Conservation (phyloP, 1,284 basidiomycete species). For the Ceratobasidium sp. region DNA sequence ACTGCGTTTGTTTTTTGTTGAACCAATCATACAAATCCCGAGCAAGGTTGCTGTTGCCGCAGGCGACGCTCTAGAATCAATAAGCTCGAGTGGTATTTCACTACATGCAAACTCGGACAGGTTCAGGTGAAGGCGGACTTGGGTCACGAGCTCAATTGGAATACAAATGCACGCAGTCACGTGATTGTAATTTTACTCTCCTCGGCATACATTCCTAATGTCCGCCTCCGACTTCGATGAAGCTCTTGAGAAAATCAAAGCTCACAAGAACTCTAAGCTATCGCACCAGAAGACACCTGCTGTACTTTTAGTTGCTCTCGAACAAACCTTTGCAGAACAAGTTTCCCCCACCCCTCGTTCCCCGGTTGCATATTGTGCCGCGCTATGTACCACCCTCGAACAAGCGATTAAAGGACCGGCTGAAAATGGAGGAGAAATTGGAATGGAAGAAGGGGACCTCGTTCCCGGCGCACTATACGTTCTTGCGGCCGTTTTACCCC, state of each 20-base stretch:
- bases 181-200: conserved; percentile 34
- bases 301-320: conserved; percentile 87
- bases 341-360: conserved; percentile 66
- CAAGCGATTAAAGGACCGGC: conserved; percentile 73
- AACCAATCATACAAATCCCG: too few relatives aligned
- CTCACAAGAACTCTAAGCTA: conserved; percentile 84
- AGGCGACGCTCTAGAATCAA: too few relatives aligned
- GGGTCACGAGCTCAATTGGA: neutral
- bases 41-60: too few relatives aligned
- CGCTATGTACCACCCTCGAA: conserved; percentile 83
- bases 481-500: conserved; percentile 79
- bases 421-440: conserved; percentile 57
- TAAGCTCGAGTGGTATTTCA: too few relatives aligned
- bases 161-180: neutral
- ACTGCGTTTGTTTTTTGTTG: too few relatives aligned
- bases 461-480: conserved; percentile 91
- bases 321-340: conserved; percentile 87
- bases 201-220: conserved; percentile 21
- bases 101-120: too few relatives aligned
- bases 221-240: conserved; percentile 51
- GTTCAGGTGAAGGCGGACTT: neutral
- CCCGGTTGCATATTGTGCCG: conserved; percentile 90
- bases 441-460: conserved; percentile 81
- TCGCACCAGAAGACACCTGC: conserved; percentile 93
- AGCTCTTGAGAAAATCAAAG: conserved; percentile 87